Evolutionary conservation across 371 early-diverging fungal species (phyloP), one percentile per base, ranked within the genome.

Genomic region (Lichtheimia hyalospora): DNA sequence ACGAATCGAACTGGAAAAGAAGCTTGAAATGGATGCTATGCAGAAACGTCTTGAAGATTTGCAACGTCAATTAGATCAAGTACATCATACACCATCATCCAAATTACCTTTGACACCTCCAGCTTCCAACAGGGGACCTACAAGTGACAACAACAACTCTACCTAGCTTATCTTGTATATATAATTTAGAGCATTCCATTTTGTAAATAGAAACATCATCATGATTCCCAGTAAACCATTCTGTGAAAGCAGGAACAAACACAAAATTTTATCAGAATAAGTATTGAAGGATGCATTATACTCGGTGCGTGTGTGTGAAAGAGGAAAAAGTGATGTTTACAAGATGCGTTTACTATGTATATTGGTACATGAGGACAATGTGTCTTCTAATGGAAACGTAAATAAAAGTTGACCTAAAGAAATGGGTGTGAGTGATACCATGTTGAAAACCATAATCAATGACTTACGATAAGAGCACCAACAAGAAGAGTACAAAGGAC

Each of bases 401-500:
- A 56, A 39, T 79, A 79, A 49, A 79, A 71, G 51, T 79, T 79
- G 57, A 79, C 51, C 70, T 70, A 61, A n/a, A 34, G 34, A 34
- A 34, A 10, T 10, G 49, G 57, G 40, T 20, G 27, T 23, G 15
- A 5, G 12, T 16, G 16, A 5, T 41, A 7, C 39, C 16, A 42
- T 24, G 12, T 3, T 54, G 25, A 21, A 7, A 48, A 18, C 42
- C 5, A 34, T 2, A 6, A 5, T 6, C n/a, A 14, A 10, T 12
- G 3, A 62, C 69, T 60, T 65, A 69, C 68, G 46, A 77, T 56
- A 39, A 77, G 60, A 5, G 77, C 77, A 40, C 81, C 79, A 39
- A 96, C 86, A 60, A 96, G 82, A 34, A 93, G 84, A n/a, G 89
- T 71, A 44, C 96, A 94, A 14, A 97, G 87, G 41, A 95, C 82